phyloP scores from a whole-genome alignment of 2,329 filamentous ascomycete species.

The Chaetomium sp. region DNA sequence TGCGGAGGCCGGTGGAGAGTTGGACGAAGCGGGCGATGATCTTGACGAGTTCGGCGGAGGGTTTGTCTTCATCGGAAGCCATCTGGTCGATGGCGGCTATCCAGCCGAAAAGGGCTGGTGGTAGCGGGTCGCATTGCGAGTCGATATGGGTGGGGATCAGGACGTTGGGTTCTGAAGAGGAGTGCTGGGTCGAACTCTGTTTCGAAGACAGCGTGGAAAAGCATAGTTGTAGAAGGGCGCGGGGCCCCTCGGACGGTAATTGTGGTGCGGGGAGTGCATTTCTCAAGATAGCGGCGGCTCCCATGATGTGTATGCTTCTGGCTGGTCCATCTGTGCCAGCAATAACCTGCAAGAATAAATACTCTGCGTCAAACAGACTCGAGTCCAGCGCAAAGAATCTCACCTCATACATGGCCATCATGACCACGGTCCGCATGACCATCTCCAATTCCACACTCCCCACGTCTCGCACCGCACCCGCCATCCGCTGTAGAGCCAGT shows the following conservation, averaged over 20 bases:
- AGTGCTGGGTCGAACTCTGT: conserved; percentile 8
- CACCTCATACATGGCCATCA: conserved; percentile 58
- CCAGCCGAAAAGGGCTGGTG: conserved; percentile 38
- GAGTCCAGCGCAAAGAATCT: background rate
- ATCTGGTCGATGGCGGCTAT: conserved; percentile 33
- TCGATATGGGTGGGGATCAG: conserved; percentile 20
- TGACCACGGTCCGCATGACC: conserved; percentile 46
- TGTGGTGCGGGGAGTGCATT: conserved; percentile 36
- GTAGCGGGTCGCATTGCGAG: conserved; percentile 32
- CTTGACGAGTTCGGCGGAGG: conserved; percentile 35
- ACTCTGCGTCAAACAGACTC: too few relatives aligned
- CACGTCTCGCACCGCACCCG: conserved; percentile 34
- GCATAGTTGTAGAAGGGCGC: conserved; percentile 48
- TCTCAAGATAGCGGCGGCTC: conserved; percentile 52
- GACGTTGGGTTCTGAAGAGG: conserved; percentile 13
- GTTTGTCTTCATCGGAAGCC: conserved; percentile 33
- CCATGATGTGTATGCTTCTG: conserved; percentile 50
- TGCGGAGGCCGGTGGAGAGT: conserved; percentile 32
- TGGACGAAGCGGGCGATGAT: conserved; percentile 36
- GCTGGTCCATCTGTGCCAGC: conserved; percentile 41
- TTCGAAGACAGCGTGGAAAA: conserved; percentile 45
- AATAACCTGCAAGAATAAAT: conserved; percentile 31
- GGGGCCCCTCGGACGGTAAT: conserved; percentile 39
- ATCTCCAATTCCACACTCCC: conserved; percentile 34
- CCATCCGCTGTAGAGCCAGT: conserved; percentile 43